These are phyloP conservation scores for Epichloe amarillans DNA, from an alignment of 2,329 filamentous ascomycete genomes.

Conservation along the genomic window DNA sequence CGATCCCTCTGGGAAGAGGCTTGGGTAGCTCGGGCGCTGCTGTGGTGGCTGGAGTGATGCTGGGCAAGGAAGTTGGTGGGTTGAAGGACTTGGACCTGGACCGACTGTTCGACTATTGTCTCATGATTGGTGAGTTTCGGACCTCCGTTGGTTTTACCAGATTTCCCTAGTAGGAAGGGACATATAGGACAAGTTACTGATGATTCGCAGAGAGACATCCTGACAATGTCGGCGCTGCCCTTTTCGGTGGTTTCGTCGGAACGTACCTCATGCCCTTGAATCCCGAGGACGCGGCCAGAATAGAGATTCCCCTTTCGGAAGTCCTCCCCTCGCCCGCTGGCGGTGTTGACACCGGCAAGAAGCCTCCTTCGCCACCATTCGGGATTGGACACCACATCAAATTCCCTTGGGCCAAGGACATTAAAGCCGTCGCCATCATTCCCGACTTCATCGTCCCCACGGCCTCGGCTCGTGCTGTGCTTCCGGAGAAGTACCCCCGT, in stretches of 20 bases:
- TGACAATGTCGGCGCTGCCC: conserved; percentile 86
- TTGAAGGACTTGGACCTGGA: conserved; percentile 62
- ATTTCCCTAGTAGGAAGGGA: too few species aligned
- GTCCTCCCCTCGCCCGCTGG: conserved; percentile 84
- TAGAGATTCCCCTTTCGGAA: conserved; percentile 88
- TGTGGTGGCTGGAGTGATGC: conserved; percentile 85
- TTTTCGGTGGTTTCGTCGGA: conserved; percentile 93
- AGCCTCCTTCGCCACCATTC: conserved; percentile 74
- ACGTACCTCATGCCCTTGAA: conserved; percentile 90
- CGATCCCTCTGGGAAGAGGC: conserved; percentile 83
- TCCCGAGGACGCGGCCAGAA: conserved; percentile 76
- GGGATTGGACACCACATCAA: conserved; percentile 95
- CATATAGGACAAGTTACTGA: not conserved
- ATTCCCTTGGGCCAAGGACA: conserved; percentile 85
- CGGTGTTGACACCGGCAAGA: conserved; percentile 77
- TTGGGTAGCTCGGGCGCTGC: conserved; percentile 92
- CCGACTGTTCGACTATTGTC: conserved; percentile 82
- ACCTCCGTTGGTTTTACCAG: too few species aligned
- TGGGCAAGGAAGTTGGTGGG: conserved; percentile 78
- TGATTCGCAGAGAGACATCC: conserved; percentile 58
- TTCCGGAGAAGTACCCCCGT: conserved; percentile 71
- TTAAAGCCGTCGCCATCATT: conserved; percentile 94
- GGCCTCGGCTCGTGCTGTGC: conserved; percentile 72
- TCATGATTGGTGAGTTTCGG: conserved; percentile 69
- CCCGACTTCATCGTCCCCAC: conserved; percentile 95